Conservation (phyloP, 2,329 filamentous ascomycete species). For the Phialophora tarda region DNA sequence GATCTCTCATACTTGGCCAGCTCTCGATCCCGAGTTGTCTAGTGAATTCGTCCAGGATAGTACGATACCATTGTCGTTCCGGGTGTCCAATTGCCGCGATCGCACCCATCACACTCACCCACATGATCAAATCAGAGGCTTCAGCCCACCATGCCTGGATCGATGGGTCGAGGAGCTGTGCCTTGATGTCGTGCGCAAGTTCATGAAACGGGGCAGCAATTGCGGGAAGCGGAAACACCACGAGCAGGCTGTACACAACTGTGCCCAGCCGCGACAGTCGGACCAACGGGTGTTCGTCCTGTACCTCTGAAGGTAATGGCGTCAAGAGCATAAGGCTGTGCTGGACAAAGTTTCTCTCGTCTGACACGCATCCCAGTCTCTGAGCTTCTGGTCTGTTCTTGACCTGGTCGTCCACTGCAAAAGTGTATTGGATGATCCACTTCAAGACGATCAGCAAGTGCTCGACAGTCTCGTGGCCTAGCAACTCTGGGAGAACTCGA, state of each 20-base stretch:
- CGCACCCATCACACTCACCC: constrained; percentile 47
- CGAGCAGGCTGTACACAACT: constrained; percentile 47
- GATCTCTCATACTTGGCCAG: constrained; percentile 36
- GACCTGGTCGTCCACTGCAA: constrained; percentile 41
- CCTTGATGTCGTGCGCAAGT: constrained; percentile 42
- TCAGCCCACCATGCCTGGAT: constrained; percentile 41
- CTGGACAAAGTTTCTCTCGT: constrained; percentile 50
- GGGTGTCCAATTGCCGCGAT: constrained; percentile 46
- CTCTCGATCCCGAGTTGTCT: constrained; percentile 30
- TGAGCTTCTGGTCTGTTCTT: constrained; percentile 26
- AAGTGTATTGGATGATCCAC: constrained; percentile 44
- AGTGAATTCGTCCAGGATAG: constrained; percentile 39
- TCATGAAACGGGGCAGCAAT: constrained; percentile 46
- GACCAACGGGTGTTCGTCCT: constrained; percentile 41
- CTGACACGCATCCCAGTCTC: constrained; percentile 42
- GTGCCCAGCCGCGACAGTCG: constrained; percentile 47
- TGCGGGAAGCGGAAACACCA: constrained; percentile 49
- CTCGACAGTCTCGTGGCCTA: constrained; percentile 25
- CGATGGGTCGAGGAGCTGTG: constrained; percentile 39
- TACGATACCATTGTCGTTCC: constrained; percentile 46
- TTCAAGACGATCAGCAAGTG: constrained; percentile 44
- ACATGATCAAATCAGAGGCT: constrained; percentile 43
- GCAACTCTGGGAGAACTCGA: constrained; percentile 27
- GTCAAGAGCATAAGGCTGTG: constrained; percentile 45
- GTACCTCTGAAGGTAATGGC: constrained; percentile 38